Evolutionary conservation across 23 red algal species (phyloP), one percentile per base, ranked within the genome.

Genomic region (Gracilariopsis chorda): DNA sequence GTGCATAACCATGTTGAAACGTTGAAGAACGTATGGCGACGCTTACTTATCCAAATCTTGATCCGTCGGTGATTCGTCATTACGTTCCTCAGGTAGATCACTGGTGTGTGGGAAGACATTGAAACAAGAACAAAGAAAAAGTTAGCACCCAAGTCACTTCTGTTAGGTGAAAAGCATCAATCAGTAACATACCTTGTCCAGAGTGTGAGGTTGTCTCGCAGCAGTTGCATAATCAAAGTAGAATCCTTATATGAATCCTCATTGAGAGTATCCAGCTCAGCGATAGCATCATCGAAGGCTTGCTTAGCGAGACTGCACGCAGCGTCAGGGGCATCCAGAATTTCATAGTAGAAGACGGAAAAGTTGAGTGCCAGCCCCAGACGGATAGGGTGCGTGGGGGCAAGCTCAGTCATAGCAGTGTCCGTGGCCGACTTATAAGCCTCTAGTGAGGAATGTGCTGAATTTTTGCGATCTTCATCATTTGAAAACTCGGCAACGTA

Each of bases 281-380:
- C 88, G 52, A 99, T 99, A 27, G 97, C 93, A 55, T 99, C 97
- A 75, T 99, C 97, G 83, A 99, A 99, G 34, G 97, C 97, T 55
- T 99, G 89, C 83, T 99, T 99, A 30, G 97, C 97, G 49, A 99
- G 80, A 57, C 85, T 88, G 88, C 97, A 99, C 7, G 97, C 97
- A 14, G 81, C 78, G 25, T 95, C 97, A 1, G 97, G 97, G 24
- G 79, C 84, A 83, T 99, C 95, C 39, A 99, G 83, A 77, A 99
- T 99, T 71, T 99, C 97, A 87, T 91, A 99, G 51, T 99, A 99
- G 74, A 99, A 99, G 68, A 99, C 97, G 47, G 97, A 99, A 76
- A 99, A 99, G 90, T 99, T 99, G 59, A 99, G 97, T 17, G 97
- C 97, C 58, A 99, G 85, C 12, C 97, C 97, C 25, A 99, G 81